Conservation (phyloP, 2,329 filamentous ascomycete species). For the Penicillium digitatum region DNA sequence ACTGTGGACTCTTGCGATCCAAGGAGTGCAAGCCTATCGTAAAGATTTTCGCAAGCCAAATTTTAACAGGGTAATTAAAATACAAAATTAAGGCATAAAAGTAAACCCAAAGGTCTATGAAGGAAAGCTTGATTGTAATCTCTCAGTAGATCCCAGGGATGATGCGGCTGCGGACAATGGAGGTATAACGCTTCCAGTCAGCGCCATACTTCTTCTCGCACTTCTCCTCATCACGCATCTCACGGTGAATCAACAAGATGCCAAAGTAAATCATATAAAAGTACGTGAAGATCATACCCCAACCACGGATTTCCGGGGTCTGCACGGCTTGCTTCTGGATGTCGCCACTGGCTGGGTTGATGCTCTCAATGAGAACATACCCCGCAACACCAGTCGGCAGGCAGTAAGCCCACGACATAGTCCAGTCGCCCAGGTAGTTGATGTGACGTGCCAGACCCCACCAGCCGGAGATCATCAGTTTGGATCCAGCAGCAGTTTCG, state of each 20-base stretch:
- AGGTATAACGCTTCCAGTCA: constrained; percentile 87
- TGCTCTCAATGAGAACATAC: constrained; percentile 61
- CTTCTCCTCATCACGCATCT: constrained; percentile 84
- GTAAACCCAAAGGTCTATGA: not conserved
- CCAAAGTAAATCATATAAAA: constrained; percentile 94
- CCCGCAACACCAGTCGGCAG: constrained; percentile 82
- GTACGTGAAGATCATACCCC: constrained; percentile 85
- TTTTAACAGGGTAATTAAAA: not conserved
- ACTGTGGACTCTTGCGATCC: not conserved
- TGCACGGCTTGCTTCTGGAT: constrained; percentile 70
- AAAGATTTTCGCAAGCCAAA: not conserved
- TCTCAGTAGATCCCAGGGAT: constrained; percentile 75
- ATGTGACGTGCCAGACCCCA: constrained; percentile 90
- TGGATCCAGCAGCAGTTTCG: constrained; percentile 75
- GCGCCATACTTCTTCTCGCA: constrained; percentile 86
- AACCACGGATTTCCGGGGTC: constrained; percentile 69
- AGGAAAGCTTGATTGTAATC: not conserved
- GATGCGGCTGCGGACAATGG: constrained; percentile 75
- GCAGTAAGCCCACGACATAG: constrained; percentile 87
- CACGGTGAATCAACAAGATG: constrained; percentile 77
- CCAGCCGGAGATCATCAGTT: constrained; percentile 81
- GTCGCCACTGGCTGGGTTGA: constrained; percentile 51
- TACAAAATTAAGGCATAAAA: not conserved
- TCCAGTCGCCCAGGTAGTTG: constrained; percentile 94
- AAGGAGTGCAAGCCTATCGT: not conserved